Percentiles rank a stretch among this genome's conserved stretches.
Conservation (phyloP, 2,329 filamentous ascomycete genomes). For the Xylaria sp. region DNA sequence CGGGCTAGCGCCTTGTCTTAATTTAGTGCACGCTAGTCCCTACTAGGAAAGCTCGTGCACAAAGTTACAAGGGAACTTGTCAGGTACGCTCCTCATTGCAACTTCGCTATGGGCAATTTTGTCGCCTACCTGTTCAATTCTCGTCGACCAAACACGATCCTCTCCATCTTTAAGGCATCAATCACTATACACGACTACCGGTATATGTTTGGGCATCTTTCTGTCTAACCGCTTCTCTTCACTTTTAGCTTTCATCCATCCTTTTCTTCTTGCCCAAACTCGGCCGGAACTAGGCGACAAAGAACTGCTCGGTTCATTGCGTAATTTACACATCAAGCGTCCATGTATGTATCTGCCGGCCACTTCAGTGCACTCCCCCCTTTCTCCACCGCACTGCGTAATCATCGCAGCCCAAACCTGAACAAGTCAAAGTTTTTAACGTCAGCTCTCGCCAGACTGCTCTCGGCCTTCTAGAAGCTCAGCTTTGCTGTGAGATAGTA, state of each 20-base stretch:
- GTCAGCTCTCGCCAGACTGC: neutral
- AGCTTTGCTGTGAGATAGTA: neutral
- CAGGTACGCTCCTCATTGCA: neutral
- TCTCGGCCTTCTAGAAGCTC: neutral
- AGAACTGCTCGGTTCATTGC: neutral
- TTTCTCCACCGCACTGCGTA: slow-evolving; percentile 10
- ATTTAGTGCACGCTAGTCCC: neutral
- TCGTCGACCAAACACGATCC: neutral
- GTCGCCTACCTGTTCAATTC: neutral
- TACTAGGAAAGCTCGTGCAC: too few relatives aligned
- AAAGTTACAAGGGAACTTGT: neutral
- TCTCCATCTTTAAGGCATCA: neutral
- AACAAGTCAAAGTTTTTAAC: neutral
- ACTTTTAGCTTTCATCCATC: neutral
- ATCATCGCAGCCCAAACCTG: slow-evolving; percentile 1
- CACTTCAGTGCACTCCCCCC: slow-evolving; percentile 5
- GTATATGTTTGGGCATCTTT: neutral
- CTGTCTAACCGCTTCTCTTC: neutral
- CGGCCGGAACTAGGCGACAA: neutral
- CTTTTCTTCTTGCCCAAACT: neutral
- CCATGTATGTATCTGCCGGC: slow-evolving; percentile 1
- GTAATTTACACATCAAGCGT: neutral
- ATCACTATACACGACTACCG: neutral
- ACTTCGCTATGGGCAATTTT: neutral
- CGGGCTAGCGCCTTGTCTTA: slow-evolving; percentile 15